Evolutionary conservation across 1,139 yeast genomes (phyloP), one percentile per base, ranked within the genome.

Genomic region (Petasospora fabianii): DNA sequence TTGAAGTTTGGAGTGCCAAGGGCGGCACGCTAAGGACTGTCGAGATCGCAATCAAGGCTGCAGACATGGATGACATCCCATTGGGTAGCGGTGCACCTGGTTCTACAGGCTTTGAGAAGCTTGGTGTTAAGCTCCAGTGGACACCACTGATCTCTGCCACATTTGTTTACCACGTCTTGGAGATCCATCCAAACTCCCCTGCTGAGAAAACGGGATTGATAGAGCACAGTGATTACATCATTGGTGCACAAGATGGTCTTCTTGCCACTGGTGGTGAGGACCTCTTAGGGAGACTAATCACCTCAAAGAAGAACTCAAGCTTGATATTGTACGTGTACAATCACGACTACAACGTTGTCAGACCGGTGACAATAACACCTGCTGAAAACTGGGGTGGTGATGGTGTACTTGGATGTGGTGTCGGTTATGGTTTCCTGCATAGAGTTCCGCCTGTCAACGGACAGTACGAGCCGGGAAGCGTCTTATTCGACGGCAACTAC

Each of bases 401-500:
- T 46, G 96, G 96, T 0, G 68, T 88, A 27, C 66, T 92, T 31
- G 98, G 98, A 1, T 90, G 97, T 62, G 96, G 90, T 50, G 95
- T 92, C 10, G 97, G 97, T 0, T 90, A 88, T 56, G 97, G 97
- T 0, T 69, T 84, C 41, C 66, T 92, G 38, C 97, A 92, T 58
- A 69, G 95, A 48, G 65, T 92, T 14, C 96, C 96, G n/a, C 37
- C 60, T 3, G 48, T 44, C 3, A 32, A 39, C 26, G 26, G 26
- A 5, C 34, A 36, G 1, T 40, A 47, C 10, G 55, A 41, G 18
- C 59, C 59, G 5, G 59, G 59, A 2, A 47, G 56, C 9, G 50
- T 53, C 5, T 34, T 54, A 19, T 54, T 52, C 39, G 55, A 52
- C 20, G 47, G 44, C 3, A 34, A 41, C 34, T 33, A 36, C 3